A percentile compares a stretch with the other conserved stretches of the same genome.
phyloP scores from a whole-genome alignment of 495 filamentous ascomycete species.

The Parachaetomium inaequale region DNA sequence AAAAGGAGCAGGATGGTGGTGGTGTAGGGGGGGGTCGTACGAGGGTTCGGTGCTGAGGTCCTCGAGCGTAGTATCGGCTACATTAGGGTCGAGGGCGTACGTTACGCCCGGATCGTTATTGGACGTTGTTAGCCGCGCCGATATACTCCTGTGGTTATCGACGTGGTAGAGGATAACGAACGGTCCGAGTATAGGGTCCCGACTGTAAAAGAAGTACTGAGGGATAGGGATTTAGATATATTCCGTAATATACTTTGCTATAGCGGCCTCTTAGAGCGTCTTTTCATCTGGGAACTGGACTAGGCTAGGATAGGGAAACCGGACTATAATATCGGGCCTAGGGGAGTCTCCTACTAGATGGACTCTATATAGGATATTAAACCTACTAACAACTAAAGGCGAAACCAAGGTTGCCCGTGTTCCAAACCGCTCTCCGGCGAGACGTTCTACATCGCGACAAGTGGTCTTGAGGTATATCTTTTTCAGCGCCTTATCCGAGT shows the following conservation, averaged over 20 bases:
- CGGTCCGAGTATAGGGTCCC: slow-evolving; percentile 32
- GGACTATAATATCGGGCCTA: slow-evolving; percentile 14
- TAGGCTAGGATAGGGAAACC: slow-evolving; percentile 13
- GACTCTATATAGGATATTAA: slow-evolving; percentile 23
- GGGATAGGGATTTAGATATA: slow-evolving; percentile 35
- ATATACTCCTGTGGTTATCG: slow-evolving; percentile 24
- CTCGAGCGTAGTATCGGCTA: slow-evolving; percentile 27
- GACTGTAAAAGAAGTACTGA: slow-evolving; percentile 24
- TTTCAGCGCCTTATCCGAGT: slow-evolving; percentile 17
- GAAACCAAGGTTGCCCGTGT: slow-evolving; percentile 11
- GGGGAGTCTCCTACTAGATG: slow-evolving; percentile 8
- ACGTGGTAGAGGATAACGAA: slow-evolving; percentile 43
- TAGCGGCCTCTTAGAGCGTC: slow-evolving; percentile 33
- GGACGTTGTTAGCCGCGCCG: slow-evolving; percentile 26
- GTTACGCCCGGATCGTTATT: slow-evolving; percentile 15
- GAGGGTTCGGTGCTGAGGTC: too few species aligned
- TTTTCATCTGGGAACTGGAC: slow-evolving; percentile 34
- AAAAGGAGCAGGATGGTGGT: too few species aligned
- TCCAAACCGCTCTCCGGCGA: slow-evolving; percentile 14
- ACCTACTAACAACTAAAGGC: slow-evolving; percentile 22
- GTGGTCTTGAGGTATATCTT: slow-evolving; percentile 10
- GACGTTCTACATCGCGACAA: slow-evolving; percentile 6
- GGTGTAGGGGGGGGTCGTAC: too few species aligned
- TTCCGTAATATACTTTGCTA: slow-evolving; percentile 30
- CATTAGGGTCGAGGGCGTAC: slow-evolving; percentile 31